Base-by-base conservation (phyloP, 768 basidiomycete species). In the Lentinula edodes region DNA sequence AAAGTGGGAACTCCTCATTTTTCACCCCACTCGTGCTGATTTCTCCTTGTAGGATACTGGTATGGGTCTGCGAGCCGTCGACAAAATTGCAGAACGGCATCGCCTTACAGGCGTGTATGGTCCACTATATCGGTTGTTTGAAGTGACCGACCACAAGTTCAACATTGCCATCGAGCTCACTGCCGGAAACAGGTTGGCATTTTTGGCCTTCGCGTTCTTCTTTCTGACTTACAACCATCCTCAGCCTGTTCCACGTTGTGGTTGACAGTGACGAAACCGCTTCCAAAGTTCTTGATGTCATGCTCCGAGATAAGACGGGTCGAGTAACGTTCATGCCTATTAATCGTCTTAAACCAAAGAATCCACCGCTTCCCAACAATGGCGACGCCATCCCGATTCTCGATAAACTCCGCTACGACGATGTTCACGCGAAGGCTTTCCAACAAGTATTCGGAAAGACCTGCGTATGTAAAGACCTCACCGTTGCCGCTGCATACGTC, bases 241-340 rank as follows among this genome's bases (percentile, higher is more conserved):
- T 3, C 72, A 95, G 96, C 69, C 76, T 99, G 32, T 99, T 98
- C 78, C 96, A 99, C 67, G 89, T 98, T 43, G 96, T 98, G 0
- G 96, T 98, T 62, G 96, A 99, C 71, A 91, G 83, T n/a, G 97
- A 98, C 69, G 89, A 88, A 46, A 98, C 95, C 0, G 97, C 95
- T 0, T 88, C 88, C 2, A 86, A 83, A 69, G 87, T 98, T n/a
- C 84, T 99, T 12, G 91, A 97, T 18, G 78, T 90, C 65, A 98
- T 99, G 96, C 77, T 95, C 67, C 87, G 87, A 68, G 95, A 98
- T 71, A 93, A 91, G 71, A 90, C 86, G 10, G 97, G 96, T 2
- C 88, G 97, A 55, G 91, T 99, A 7, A 99, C 97, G 0, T 98
- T 98, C 76, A 95, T 99, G 89, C 97, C 97, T 18, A 83, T 99